Evolutionary conservation across 169 alveolate species (phyloP), one percentile per base, ranked within the genome.

Genomic region (Eimeria brunetti): DNA sequence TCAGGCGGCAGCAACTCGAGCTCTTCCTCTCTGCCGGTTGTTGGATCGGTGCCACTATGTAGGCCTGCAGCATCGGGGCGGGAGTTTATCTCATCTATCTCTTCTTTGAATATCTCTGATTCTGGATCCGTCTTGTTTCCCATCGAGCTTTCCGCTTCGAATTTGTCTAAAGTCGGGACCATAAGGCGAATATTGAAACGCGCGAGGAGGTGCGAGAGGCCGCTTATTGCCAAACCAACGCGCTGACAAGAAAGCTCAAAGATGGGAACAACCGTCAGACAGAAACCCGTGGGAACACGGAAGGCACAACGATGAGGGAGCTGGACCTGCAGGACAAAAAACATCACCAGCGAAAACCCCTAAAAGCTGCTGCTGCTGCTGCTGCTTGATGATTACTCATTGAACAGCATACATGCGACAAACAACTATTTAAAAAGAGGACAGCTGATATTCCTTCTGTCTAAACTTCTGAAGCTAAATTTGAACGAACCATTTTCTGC

Each of bases 101-200:
- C 81, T 18, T 7, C 33, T 18, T 41, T 41, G n/a, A 51, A 6
- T 16, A 1, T 14, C 30, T 85, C 91, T 20, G 18, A 22, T 36
- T 36, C 80, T 1, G 80, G 60, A 60, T 85, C 91, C 2, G 24
- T 46, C 58, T 85, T 62, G 24, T 36, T 11, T 20, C 60, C 62
- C 67, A 85, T 67, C 27, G 78, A 85, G 38, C 58, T 58, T 30
- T 36, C 91, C 5, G 91, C 91, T 60, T 85, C 91, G 60, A 41
- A 62, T 46, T 69, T 88, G 41, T 67, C 85, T 85, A 69, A 44
- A 41, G 85, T 67, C 9, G 94, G 94, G 11, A 62, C 73, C 98
- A 97, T 96, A 76, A 96, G 95, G 36, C 96, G 97, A 38, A 96
- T 91, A 67, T 94, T 96, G 91, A 96, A 96, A 56, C 97, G 96